Evolutionary conservation across 2,329 filamentous ascomycete species (phyloP).

Genomic region (Waltergamsia citrina): DNA sequence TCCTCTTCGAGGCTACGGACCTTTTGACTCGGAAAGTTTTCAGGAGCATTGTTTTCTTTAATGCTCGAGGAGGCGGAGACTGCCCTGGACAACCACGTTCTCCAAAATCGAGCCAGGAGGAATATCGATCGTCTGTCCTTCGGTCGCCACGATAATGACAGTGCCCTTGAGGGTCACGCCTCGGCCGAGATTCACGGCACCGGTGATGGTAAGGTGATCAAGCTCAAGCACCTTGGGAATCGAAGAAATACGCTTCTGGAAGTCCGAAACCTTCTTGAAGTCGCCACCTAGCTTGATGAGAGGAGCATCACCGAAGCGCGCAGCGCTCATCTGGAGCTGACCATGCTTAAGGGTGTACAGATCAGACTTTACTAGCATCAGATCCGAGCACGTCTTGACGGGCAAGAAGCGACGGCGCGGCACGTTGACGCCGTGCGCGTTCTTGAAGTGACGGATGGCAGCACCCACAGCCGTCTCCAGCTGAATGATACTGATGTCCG

Average conservation of each 20-base stretch:
- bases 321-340: slow-evolving; percentile 92
- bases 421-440: slow-evolving; percentile 98
- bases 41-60: too few species aligned
- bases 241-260: slow-evolving; percentile 77
- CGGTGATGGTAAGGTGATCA: slow-evolving; percentile 94
- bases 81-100: slow-evolving; percentile 98
- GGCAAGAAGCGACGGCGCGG: slow-evolving; percentile 96
- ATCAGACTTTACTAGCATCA: slow-evolving; percentile 99
- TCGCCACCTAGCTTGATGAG: slow-evolving; percentile 98
- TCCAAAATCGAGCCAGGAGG: slow-evolving; percentile 94
- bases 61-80: slow-evolving; percentile 66
- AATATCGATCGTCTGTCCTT: slow-evolving; percentile 96
- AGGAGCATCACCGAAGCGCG: slow-evolving; percentile 90
- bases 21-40: too few species aligned
- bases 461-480: slow-evolving; percentile 98
- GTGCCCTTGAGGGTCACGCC: slow-evolving; percentile 96
- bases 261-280: slow-evolving; percentile 99
- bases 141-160: slow-evolving; percentile 96
- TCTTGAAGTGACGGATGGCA: slow-evolving; percentile 97
- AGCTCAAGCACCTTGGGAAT: slow-evolving; percentile 89
- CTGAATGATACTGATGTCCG: slow-evolving; percentile 93
- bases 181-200: slow-evolving; percentile 91
- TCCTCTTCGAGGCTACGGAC: too few species aligned
- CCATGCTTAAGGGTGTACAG: slow-evolving; percentile 98
- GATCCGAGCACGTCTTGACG: slow-evolving; percentile 98